phyloP scores from a whole-genome alignment of 2,329 filamentous ascomycete genomes.

The Venturia effusa region DNA sequence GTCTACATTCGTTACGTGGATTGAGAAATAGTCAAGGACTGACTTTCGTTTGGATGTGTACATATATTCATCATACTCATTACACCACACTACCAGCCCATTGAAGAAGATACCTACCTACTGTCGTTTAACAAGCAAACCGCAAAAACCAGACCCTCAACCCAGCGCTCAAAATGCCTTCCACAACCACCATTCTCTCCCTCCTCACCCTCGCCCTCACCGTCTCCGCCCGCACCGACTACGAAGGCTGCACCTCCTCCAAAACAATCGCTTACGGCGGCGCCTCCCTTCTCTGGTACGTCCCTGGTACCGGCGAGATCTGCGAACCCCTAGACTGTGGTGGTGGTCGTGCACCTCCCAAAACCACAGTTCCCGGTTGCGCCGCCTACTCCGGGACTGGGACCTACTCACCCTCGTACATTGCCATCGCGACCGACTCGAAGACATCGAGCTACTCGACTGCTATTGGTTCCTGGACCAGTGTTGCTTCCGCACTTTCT shows the following conservation, averaged over 20 bases:
- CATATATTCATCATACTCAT: neutral
- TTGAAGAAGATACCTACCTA: neutral
- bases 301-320: constrained; percentile 53
- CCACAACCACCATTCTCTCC: constrained; percentile 19
- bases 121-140: neutral
- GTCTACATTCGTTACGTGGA: too few relatives aligned
- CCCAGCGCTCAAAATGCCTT: constrained; percentile 15
- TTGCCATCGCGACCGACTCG: constrained; percentile 19
- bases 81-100: neutral
- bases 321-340: constrained; percentile 57
- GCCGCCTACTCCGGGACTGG: constrained; percentile 43
- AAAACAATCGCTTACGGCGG: constrained; percentile 26
- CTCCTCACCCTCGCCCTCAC: constrained; percentile 21
- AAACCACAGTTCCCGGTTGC: constrained; percentile 53
- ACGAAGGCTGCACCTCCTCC: constrained; percentile 34
- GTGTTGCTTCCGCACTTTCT: neutral
- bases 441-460: neutral
- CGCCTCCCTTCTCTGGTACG: constrained; percentile 46
- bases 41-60: too few relatives aligned
- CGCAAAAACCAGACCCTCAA: neutral
- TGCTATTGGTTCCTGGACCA: neutral
- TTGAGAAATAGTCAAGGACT: too few relatives aligned
- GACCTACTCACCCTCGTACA: constrained; percentile 42
- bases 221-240: constrained; percentile 26
- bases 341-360: constrained; percentile 54